These are phyloP conservation scores for Hemerocallis citrina DNA, from an alignment of 106 monocot species.

Conservation along the genomic window DNA sequence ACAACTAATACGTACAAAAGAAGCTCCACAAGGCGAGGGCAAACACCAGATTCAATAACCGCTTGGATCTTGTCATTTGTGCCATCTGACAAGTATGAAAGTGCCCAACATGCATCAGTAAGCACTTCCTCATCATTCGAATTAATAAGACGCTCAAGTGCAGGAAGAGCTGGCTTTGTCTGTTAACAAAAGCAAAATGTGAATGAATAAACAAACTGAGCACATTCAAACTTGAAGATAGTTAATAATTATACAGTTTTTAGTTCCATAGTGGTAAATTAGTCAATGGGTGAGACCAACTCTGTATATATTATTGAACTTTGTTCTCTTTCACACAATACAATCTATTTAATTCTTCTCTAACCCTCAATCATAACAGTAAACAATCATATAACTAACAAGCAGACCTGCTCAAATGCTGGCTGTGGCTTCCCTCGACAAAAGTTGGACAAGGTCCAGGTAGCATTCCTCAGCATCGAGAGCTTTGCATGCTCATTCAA, in stretches of 20 bases:
- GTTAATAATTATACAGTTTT: no score
- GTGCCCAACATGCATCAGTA: conserved; percentile 51
- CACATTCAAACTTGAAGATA: not conserved
- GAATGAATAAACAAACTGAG: not conserved
- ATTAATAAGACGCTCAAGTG: conserved; percentile 39
- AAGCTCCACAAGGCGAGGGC: conserved; percentile 47
- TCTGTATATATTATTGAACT: no score
- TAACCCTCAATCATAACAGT: no score
- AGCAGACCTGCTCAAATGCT: conserved; percentile 40
- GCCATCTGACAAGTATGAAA: conserved; percentile 47
- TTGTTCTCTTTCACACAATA: no score
- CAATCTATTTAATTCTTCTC: no score
- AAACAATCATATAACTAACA: not conserved
- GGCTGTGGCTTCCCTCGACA: conserved; percentile 61
- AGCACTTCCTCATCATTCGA: conserved; percentile 58
- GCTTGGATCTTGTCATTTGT: conserved; percentile 52
- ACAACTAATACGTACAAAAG: conserved; percentile 24
- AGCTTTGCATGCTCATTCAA: conserved; percentile 58
- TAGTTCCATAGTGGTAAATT: no score
- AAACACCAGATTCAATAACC: conserved; percentile 42
- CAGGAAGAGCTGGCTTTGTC: conserved; percentile 47
- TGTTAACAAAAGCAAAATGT: not conserved
- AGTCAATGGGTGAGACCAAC: no score
- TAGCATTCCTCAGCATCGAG: conserved; percentile 69
- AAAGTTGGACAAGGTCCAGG: conserved; percentile 68